Evolutionary conservation across 371 early-diverging fungal genomes (phyloP).

Genomic region (Parasitella parasitica): DNA sequence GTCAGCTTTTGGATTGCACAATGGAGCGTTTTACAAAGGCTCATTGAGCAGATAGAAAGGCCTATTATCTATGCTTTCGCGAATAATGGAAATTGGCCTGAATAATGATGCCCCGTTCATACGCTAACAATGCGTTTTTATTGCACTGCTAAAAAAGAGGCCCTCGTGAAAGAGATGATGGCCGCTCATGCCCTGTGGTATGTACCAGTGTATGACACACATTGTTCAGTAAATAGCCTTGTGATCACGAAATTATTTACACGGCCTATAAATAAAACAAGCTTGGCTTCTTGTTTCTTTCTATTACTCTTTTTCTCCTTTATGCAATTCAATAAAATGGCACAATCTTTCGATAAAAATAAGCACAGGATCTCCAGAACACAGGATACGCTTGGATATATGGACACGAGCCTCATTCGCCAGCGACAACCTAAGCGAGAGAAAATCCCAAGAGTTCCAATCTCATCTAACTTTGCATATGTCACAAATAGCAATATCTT

Average conservation of each 20-base stretch:
- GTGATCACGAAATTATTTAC: conserved; percentile 3
- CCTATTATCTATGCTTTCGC: background rate
- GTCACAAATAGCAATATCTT: no score
- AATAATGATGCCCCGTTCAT: no score
- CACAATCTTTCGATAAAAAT: background rate
- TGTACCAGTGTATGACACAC: no score
- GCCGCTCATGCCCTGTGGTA: no score
- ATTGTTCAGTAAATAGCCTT: background rate
- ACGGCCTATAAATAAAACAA: background rate
- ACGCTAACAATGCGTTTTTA: no score
- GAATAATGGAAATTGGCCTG: no score
- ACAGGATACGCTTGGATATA: conserved; percentile 22
- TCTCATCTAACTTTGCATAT: no score
- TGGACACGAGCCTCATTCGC: conserved; percentile 1
- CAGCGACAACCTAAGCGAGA: background rate
- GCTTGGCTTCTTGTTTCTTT: background rate
- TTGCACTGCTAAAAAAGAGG: background rate
- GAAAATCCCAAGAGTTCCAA: no score
- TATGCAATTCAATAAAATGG: background rate
- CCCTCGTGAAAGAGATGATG: no score
- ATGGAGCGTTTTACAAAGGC: background rate
- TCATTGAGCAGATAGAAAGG: background rate
- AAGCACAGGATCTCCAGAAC: conserved; percentile 6
- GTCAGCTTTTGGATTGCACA: background rate
- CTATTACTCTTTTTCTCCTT: background rate